Base-by-base conservation (phyloP, 1,284 basidiomycete species). In the Meira miltonrushii region DNA sequence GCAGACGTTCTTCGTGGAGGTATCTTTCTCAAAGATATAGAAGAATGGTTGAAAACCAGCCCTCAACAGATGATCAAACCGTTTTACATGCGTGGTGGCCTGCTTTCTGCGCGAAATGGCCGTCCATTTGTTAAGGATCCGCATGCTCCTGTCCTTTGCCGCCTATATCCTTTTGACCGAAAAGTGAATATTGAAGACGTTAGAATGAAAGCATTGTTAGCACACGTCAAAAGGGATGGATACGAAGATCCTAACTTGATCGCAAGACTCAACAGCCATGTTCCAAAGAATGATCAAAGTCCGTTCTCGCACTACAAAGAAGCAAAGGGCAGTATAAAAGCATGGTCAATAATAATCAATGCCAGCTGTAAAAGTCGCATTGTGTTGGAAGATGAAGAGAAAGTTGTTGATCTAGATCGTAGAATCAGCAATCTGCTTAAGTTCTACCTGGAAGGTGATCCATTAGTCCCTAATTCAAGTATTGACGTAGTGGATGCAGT, bases 401-500 rank as follows among this genome's bases (percentile, higher is more conserved):
- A 8, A 23, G 50, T 12, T 40, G n/a, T 40, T 40, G 39, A 40
- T n/a, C n/a, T 40, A 39, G 15, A 12, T 17, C 17, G 50, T 10
- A 25, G 50, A 17, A 7, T 38, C 13, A 52, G 50, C 17, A 13
- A 11, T 25, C 13, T 52, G 25, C 17, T 52, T 25, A 25, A 39
- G n/a, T 52, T n/a, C 25, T 52, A 52, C 50, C 17, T 52, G 25
- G 50, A 52, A 25, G n/a, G 21, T 39, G 13, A 52, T 25, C 15
- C 50, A 17, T n/a, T 52, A 10, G 25, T 9, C 25, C 46, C 17
- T 19, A n/a, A n/a, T n/a, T 19, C 10, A 12, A 19, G 17, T 17
- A 59, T 63, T 44, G 60, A 67, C 40, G 51, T 68, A 25, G 66
- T 68, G n/a, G 58, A 60, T 25, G 59, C 64, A n/a, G 67, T 69